These are phyloP conservation scores for Pterulicium gracile DNA, from an alignment of 1,284 basidiomycete genomes.

Conservation along the genomic window DNA sequence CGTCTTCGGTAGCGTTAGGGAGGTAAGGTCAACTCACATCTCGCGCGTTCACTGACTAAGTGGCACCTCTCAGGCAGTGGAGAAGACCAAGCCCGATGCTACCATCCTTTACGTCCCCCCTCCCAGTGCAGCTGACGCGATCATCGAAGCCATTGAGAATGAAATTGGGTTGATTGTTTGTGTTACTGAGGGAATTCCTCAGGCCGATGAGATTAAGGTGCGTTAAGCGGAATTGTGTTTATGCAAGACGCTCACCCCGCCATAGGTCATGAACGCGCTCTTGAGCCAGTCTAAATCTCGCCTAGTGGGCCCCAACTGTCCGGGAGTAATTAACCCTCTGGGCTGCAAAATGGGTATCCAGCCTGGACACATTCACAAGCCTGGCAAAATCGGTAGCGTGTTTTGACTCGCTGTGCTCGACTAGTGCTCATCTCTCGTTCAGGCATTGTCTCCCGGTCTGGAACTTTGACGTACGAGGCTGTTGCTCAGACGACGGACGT, in stretches of 20 bases:
- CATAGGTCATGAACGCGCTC: constrained; percentile 84
- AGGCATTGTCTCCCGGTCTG: constrained; percentile 97
- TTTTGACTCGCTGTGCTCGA: constrained; percentile 5
- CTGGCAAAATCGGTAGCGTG: constrained; percentile 79
- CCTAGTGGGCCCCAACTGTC: constrained; percentile 96
- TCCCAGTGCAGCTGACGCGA: constrained; percentile 86
- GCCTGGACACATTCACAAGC: constrained; percentile 94
- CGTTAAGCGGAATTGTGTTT: too few species aligned
- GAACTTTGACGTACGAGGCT: constrained; percentile 89
- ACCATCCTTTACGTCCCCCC: constrained; percentile 95
- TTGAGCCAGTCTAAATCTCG: constrained; percentile 92
- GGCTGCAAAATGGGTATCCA: constrained; percentile 99
- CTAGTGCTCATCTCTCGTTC: constrained; percentile 9
- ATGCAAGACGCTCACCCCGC: too few species aligned
- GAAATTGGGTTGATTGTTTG: constrained; percentile 95
- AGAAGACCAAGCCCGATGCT: constrained; percentile 79
- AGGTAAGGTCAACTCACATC: constrained; percentile 41
- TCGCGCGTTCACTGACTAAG: constrained; percentile 1
- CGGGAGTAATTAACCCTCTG: constrained; percentile 93
- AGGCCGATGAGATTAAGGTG: constrained; percentile 88
- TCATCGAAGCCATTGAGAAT: constrained; percentile 95
- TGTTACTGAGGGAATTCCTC: constrained; percentile 96
- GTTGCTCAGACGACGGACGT: constrained; percentile 92
- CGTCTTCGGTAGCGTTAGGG: constrained; percentile 87
- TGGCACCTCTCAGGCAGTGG: constrained; percentile 54